Conservation (phyloP, 305 asterid genomes). For the Plantago rigida region DNA sequence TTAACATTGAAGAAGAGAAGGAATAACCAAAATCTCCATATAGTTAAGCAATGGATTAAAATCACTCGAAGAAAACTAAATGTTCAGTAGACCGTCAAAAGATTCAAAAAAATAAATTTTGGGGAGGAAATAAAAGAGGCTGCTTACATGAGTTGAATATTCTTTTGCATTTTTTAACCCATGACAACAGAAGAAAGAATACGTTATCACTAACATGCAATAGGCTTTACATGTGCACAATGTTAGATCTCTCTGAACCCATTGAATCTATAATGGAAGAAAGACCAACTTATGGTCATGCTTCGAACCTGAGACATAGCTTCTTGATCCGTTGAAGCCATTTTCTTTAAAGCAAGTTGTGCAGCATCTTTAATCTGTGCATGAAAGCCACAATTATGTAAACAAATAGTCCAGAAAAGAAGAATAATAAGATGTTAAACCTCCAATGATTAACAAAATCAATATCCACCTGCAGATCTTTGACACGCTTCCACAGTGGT, state of each 20-base stretch:
- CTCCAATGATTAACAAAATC: constrained; percentile 15
- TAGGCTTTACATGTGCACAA: too few relatives aligned
- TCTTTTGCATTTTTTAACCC: too few relatives aligned
- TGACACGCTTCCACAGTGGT: constrained; percentile 77
- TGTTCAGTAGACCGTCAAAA: too few relatives aligned
- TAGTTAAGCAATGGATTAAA: too few relatives aligned
- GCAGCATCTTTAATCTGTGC: constrained; percentile 77
- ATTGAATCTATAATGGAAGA: constrained; percentile 12
- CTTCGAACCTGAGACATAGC: constrained; percentile 71
- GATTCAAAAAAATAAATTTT: too few relatives aligned
- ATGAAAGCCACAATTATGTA: constrained; percentile 29
- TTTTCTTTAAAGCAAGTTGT: constrained; percentile 73
- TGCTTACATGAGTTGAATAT: too few relatives aligned
- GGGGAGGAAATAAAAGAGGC: too few relatives aligned
- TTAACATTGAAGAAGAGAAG: too few relatives aligned
- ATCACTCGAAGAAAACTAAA: too few relatives aligned
- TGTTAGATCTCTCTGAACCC: background rate
- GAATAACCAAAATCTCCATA: too few relatives aligned
- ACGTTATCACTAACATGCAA: too few relatives aligned
- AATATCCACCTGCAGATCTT: constrained; percentile 63
- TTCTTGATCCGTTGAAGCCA: constrained; percentile 83
- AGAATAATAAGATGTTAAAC: constrained; percentile 17
- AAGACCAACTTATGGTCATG: constrained; percentile 19
- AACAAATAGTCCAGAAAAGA: constrained; percentile 18
- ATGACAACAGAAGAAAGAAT: too few relatives aligned